A percentile compares a stretch with the other conserved stretches of the same genome.
These are phyloP conservation scores for Psilocybe sp. DNA, from an alignment of 768 basidiomycete species.

Conservation along the genomic window DNA sequence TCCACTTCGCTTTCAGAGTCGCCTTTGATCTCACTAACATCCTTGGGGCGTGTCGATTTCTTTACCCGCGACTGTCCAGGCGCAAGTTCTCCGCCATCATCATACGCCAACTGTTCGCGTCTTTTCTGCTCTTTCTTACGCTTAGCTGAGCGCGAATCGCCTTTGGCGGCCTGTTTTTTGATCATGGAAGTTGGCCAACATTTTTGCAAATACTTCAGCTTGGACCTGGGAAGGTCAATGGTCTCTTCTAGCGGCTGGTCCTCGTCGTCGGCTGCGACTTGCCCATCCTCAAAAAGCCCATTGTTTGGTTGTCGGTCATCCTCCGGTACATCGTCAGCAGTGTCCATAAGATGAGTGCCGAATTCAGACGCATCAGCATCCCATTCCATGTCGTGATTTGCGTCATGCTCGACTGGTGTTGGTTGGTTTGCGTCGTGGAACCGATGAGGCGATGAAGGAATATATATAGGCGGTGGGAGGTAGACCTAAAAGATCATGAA, in stretches of 20 bases:
- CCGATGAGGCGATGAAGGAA: background rate
- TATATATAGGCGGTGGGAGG: background rate
- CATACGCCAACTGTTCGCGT: slow-evolving; percentile 4
- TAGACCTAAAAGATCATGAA: background rate
- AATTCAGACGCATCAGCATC: no score
- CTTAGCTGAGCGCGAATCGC: slow-evolving; percentile 9
- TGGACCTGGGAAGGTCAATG: background rate
- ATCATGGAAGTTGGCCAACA: slow-evolving; percentile 3
- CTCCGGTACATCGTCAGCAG: no score
- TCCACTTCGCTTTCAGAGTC: slow-evolving; percentile 55
- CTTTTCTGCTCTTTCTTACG: slow-evolving; percentile 6
- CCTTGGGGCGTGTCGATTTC: slow-evolving; percentile 26
- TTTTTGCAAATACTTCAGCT: background rate
- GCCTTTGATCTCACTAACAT: slow-evolving; percentile 46
- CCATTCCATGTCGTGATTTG: no score
- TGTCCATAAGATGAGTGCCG: no score
- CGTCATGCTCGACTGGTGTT: no score
- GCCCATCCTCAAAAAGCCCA: background rate
- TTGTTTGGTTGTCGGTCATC: background rate
- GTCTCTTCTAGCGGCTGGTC: background rate
- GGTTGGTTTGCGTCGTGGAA: background rate
- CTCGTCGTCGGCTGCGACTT: background rate
- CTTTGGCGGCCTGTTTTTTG: slow-evolving; percentile 4
- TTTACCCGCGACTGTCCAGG: slow-evolving; percentile 53
- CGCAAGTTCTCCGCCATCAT: slow-evolving; percentile 35